Conservation (phyloP, 345 rosid species). For the Eucalyptus urophylla region DNA sequence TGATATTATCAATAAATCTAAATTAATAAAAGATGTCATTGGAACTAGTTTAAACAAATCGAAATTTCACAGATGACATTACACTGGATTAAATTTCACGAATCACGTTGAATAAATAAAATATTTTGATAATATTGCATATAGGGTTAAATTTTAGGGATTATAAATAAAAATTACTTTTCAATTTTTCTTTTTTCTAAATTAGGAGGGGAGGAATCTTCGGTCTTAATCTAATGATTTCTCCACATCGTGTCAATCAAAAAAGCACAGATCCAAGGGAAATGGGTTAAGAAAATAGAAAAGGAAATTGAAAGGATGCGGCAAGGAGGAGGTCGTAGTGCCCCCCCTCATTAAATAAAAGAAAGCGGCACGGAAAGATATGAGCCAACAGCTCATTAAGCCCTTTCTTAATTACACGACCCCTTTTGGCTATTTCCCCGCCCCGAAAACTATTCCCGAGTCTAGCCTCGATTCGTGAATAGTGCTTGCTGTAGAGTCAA, state of each 20-base stretch:
- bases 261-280: background rate
- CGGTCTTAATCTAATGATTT: background rate
- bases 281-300: background rate
- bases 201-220: background rate
- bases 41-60: rapidly evolving
- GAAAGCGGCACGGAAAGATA: background rate
- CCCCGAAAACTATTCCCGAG: background rate
- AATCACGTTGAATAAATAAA: rapidly evolving
- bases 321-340: background rate
- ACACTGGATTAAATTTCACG: rapidly evolving
- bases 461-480: background rate
- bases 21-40: background rate
- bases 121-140: rapidly evolving
- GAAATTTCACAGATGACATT: rapidly evolving
- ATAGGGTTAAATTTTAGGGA: rapidly evolving
- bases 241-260: background rate
- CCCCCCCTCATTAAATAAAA: background rate
- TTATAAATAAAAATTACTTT: too few species aligned
- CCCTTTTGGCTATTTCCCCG: background rate
- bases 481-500: background rate
- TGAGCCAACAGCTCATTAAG: background rate
- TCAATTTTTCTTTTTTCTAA: background rate
- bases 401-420: background rate
- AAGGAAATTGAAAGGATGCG: background rate
- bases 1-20: rapidly evolving